Percentiles rank a stretch among this genome's conserved stretches.
Conservation (phyloP, 2,329 filamentous ascomycete species). For the Gaeumannomyces sp. region DNA sequence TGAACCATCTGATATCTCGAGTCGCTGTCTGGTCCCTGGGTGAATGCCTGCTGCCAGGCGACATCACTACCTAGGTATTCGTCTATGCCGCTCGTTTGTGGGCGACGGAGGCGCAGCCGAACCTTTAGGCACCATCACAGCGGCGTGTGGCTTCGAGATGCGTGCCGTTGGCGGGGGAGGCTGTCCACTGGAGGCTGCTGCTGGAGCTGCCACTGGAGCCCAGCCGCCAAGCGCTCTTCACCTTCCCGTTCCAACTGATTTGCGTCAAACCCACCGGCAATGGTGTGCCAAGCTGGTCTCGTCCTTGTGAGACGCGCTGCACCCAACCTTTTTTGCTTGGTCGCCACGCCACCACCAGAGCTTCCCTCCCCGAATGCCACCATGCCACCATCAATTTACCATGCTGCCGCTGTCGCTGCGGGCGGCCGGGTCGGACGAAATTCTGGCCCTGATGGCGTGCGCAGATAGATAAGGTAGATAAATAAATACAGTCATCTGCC, state of each 20-base stretch:
- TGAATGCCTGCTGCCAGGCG: too few relatives aligned
- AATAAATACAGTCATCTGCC: background rate
- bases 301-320: background rate
- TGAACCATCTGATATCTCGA: too few relatives aligned
- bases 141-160: too few relatives aligned
- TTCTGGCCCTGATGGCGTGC: background rate
- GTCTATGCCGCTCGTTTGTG: too few relatives aligned
- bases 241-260: constrained; percentile 8
- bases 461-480: background rate
- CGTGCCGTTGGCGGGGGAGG: background rate
- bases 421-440: background rate
- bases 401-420: background rate
- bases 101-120: too few relatives aligned
- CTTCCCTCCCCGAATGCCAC: background rate
- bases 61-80: too few relatives aligned
- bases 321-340: background rate
- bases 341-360: background rate
- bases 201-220: too few relatives aligned
- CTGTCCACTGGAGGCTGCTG: too few relatives aligned
- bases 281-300: constrained; percentile 6
- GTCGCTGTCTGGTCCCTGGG: too few relatives aligned
- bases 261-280: constrained; percentile 6
- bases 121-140: too few relatives aligned
- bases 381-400: background rate
- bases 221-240: background rate